These are phyloP conservation scores for Penicillium silybi DNA, from an alignment of 495 filamentous ascomycete species.

Conservation along the genomic window DNA sequence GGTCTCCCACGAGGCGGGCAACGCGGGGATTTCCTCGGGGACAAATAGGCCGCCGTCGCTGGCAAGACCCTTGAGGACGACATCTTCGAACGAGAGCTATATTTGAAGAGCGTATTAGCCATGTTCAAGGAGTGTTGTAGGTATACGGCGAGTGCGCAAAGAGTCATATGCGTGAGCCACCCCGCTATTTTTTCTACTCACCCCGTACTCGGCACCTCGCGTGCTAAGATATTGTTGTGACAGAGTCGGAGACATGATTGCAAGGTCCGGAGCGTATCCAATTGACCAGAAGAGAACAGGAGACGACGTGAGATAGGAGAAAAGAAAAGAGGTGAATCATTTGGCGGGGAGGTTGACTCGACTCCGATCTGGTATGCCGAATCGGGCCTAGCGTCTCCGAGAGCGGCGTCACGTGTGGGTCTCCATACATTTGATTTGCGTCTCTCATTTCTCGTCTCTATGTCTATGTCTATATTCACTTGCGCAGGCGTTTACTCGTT, in stretches of 20 bases:
- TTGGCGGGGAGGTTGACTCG: conserved; percentile 1
- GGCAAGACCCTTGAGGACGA: conserved; percentile 88
- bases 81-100: conserved; percentile 85
- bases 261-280: background rate
- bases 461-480: background rate
- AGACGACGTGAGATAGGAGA: background rate
- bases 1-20: conserved; percentile 29
- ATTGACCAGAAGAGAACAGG: conserved; percentile 3
- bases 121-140: background rate
- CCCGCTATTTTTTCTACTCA: conserved; percentile 24
- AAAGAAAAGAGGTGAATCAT: conserved; percentile 13
- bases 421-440: background rate
- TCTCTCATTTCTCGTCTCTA: background rate
- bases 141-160: background rate
- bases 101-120: background rate
- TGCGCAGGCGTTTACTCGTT: conserved; percentile 45
- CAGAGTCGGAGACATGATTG: conserved; percentile 14
- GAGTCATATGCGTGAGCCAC: background rate
- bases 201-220: conserved; percentile 73
- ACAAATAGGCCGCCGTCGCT: conserved; percentile 87
- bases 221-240: conserved; percentile 82
- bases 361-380: background rate
- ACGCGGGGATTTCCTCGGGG: conserved; percentile 72
- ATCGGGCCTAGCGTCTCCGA: conserved; percentile 27
- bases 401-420: conserved; percentile 28